phyloP scores from a whole-genome alignment of 2,329 filamentous ascomycete genomes.

The Magnaporthales sp. region DNA sequence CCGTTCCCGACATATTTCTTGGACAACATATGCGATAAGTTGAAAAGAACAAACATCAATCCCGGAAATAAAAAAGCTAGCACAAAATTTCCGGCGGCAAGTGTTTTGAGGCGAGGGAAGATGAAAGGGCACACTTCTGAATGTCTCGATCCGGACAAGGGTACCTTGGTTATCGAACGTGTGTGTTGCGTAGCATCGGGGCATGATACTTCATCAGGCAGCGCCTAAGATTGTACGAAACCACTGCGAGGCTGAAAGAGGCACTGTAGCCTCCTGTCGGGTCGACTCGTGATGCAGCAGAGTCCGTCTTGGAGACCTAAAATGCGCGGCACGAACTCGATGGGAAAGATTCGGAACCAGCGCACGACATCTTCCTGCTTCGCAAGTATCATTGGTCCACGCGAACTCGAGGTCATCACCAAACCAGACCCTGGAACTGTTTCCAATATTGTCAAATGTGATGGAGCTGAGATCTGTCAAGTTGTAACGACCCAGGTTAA shows the following conservation, averaged over 20 bases:
- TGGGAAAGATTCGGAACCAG: constrained; percentile 17
- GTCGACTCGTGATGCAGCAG: neutral
- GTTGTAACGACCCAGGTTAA: constrained; percentile 19
- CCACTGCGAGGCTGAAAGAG: neutral
- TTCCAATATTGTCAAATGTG: constrained; percentile 28
- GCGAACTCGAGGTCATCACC: constrained; percentile 33
- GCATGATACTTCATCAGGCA: neutral
- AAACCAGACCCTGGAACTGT: constrained; percentile 30
- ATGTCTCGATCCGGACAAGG: neutral
- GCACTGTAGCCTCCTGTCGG: neutral
- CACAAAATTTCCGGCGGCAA: neutral
- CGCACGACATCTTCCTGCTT: constrained; percentile 26
- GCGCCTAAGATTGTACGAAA: neutral
- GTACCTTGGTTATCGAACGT: too few relatives aligned
- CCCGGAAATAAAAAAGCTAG: neutral
- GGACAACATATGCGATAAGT: neutral
- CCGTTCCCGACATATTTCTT: neutral
- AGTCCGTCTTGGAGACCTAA: neutral
- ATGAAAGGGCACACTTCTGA: neutral
- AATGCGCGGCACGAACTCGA: neutral
- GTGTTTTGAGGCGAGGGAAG: neutral
- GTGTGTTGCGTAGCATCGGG: neutral
- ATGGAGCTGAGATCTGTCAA: constrained; percentile 24
- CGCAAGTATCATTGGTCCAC: constrained; percentile 33
- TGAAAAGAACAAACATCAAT: neutral